Base-by-base conservation (phyloP, 768 basidiomycete genomes). In the Rhodotorula toruloides region DNA sequence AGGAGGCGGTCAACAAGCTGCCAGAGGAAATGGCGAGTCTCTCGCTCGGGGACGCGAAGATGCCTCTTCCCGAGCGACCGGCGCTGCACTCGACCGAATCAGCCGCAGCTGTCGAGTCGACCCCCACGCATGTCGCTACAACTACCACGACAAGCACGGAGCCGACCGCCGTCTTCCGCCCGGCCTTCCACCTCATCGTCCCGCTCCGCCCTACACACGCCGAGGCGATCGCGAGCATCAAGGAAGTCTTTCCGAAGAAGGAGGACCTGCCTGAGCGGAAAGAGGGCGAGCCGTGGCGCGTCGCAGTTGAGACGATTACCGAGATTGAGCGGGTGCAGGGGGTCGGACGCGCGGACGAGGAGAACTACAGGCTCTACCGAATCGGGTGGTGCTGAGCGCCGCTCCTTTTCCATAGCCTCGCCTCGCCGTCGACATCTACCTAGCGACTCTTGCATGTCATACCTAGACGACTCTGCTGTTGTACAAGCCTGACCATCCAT, bases 151-250 rank as follows among this genome's bases (percentile, higher is more conserved):
- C 34, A 7, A 48, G 50, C 2, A 12, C 50, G 5, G 36, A 25
- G 22, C 27, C 48, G n/a, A 16, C 5, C 48, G 3, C 27, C 3
- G 40, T 25, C 48, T 74, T 63, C 37, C 60, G 55, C 55, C 84
- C 85, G 2, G 79, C 84, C 6, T 88, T 90, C 76, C 89, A 88
- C 85, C 79, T 91, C 73, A 85, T 89, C 70, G 83, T 89, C 43
- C 85, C 89, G 0, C 73, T 87, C 50, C 82, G 90, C 32, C 80
- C 81, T 43, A 85, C 83, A 34, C 77, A 78, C 63, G 55, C 54
- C 32, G 31, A 86, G 84, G 65, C 80, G 86, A 70, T 87, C 54
- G 76, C 77, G 36, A 59, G 47, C 7, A 62, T 72, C 43, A 43
- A 61, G 16, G 31, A 47, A 7, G 71, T 60, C 42, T 72, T 72